Base-by-base conservation (phyloP, 495 filamentous ascomycete species). In the Pseudotulostoma volvatum region DNA sequence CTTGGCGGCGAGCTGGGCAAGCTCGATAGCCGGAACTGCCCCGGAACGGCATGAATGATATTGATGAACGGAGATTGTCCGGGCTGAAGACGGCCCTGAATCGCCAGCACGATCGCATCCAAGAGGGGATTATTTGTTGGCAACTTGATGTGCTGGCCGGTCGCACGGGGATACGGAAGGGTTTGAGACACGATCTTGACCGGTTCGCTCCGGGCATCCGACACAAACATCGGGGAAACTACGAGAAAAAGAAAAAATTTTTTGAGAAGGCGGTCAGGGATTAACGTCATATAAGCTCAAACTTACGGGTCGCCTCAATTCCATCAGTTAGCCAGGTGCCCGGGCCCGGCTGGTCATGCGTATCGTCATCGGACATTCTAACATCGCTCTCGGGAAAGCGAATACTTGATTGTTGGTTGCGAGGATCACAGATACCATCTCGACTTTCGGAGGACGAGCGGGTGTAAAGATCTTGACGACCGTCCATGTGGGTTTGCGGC, bases 161-260 rank as follows among this genome's bases (percentile, higher is more conserved):
- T 60, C 9, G 63, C 57, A n/a, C 59, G 62, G 2, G 74, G 74
- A 42, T 68, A 76, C 4, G 74, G 74, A 25, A 77, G 68, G 13
- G 72, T 70, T 45, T 79, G 74, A 3, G 72, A 76, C 18, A 79
- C 67, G 8, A 77, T 57, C 31, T 67, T 68, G 31, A 77, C 60
- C 8, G 68, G 60, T 35, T 66, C 59, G 28, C 55, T 53, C 31
- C 53, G 55, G 9, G 47, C 48, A 37, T 60, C 58, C 13, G 56
- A 54, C 3, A 49, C 44, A 9, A 47, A 54, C 9, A 64, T 48
- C 19, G 60, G 59, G 14, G 61, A 61, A 1, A 60, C 59, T 61
- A 31, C 13, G 21, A 33, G 18, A 14, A 9, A 18, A 25, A 18
- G 31, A 13, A 34, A 18, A n/a, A 39, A 21, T 31, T n/a, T 28